Evolutionary conservation across 345 rosid genomes (phyloP).

Genomic region (Hevea brasiliensis): DNA sequence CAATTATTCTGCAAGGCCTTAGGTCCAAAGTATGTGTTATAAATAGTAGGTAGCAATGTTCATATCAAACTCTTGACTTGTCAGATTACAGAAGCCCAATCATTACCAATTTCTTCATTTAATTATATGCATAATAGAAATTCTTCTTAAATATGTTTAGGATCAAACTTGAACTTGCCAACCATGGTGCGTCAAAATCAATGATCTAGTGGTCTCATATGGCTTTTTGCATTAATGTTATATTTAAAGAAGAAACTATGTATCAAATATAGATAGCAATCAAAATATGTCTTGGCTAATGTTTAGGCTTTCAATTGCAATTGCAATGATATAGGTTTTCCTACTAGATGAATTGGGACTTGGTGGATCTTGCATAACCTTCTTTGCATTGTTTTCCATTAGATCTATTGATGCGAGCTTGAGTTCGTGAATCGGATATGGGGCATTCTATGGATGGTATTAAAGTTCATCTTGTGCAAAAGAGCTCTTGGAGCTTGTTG

Average conservation of each 20-base stretch:
- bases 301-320: no score
- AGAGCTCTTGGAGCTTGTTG: no score
- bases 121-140: no score
- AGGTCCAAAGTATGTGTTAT: neutral
- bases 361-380: neutral
- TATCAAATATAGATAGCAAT: neutral
- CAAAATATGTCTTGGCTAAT: no score
- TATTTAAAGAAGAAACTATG: neutral
- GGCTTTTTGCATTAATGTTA: neutral
- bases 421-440: no score
- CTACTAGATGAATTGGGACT: neutral
- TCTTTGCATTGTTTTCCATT: neutral
- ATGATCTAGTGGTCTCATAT: neutral
- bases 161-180: neutral
- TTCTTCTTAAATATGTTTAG: neutral
- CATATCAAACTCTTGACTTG: neutral
- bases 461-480: no score
- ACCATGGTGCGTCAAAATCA: neutral
- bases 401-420: no score
- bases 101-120: no score
- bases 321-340: neutral
- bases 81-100: neutral
- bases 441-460: no score
- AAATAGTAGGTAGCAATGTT: neutral
- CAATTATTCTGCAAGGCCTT: neutral